Percentiles rank a stretch among this genome's conserved stretches.
Evolutionary conservation across 2,329 filamentous ascomycete genomes (phyloP).

Genomic region (Aspergillus intermedius): DNA sequence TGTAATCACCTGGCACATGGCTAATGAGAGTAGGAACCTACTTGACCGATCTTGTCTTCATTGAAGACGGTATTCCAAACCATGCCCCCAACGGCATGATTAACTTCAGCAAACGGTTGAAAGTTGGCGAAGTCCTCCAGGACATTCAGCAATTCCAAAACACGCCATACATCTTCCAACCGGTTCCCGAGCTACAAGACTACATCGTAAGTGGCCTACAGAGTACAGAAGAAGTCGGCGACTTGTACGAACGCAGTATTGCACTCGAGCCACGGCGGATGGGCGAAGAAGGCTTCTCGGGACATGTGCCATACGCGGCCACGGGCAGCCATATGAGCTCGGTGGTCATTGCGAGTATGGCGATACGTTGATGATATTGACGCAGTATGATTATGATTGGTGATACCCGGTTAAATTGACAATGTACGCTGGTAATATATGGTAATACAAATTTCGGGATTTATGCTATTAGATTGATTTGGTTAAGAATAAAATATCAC

Average conservation of each 20-base stretch:
- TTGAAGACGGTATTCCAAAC: conserved; percentile 90
- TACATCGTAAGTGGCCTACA: conserved; percentile 75
- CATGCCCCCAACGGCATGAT: conserved; percentile 89
- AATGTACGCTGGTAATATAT: too few species aligned
- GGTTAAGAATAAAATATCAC: too few species aligned
- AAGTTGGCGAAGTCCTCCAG: conserved; percentile 14
- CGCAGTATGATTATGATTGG: neutral
- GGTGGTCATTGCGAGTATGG: conserved; percentile 13
- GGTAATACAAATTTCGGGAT: too few species aligned
- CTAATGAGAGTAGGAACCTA: conserved; percentile 62
- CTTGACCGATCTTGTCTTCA: conserved; percentile 89
- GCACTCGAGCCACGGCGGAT: conserved; percentile 82
- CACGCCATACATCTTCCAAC: conserved; percentile 76
- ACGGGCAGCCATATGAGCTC: conserved; percentile 13
- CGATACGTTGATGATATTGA: conserved; percentile 1
- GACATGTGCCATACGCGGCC: conserved; percentile 3
- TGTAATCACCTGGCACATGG: conserved; percentile 6
- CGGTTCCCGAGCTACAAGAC: conserved; percentile 82
- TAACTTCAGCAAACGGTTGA: conserved; percentile 23
- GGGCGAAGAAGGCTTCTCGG: conserved; percentile 86
- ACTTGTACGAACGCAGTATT: conserved; percentile 95
- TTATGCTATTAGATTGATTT: too few species aligned
- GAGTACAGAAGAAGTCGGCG: conserved; percentile 81
- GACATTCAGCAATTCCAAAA: conserved; percentile 89
- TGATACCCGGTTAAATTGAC: neutral